A percentile compares a stretch with the other conserved stretches of the same genome.
These are phyloP conservation scores for Xylariaceae sp. DNA, from an alignment of 2,329 filamentous ascomycete species.

Conservation along the genomic window DNA sequence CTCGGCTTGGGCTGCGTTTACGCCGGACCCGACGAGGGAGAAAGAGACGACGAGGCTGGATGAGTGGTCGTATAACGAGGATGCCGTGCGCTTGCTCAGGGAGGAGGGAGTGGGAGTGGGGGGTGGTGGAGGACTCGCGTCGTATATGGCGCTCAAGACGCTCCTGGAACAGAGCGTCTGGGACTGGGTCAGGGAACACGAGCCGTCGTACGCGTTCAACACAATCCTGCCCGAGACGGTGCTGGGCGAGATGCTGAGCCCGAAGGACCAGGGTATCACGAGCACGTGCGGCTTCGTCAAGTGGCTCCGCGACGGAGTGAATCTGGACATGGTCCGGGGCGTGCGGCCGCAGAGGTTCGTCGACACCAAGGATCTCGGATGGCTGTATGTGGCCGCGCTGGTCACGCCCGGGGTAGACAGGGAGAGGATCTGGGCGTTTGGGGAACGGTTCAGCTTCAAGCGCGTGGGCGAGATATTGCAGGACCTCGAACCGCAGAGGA, in stretches of 20 bases:
- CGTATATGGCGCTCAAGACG: constrained; percentile 32
- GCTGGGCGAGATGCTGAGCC: constrained; percentile 27
- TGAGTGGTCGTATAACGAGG: constrained; percentile 29
- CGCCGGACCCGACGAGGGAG: constrained; percentile 24
- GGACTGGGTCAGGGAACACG: constrained; percentile 29
- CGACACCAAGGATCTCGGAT: constrained; percentile 27
- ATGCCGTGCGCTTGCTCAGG: constrained; percentile 2
- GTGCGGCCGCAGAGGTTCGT: constrained; percentile 29
- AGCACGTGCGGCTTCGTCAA: constrained; percentile 32
- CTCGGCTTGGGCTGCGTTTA: constrained; percentile 31
- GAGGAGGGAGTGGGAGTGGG: neutral
- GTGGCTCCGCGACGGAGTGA: constrained; percentile 26
- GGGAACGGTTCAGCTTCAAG: constrained; percentile 29
- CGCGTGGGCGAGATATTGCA: constrained; percentile 26
- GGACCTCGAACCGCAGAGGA: constrained; percentile 25
- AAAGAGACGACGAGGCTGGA: constrained; percentile 22
- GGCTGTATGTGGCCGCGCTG: constrained; percentile 31
- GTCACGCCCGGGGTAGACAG: constrained; percentile 24
- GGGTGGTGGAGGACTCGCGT: constrained; percentile 16
- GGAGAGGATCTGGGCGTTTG: constrained; percentile 30
- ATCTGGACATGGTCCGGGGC: constrained; percentile 17
- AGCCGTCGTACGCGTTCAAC: constrained; percentile 30
- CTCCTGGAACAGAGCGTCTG: constrained; percentile 29
- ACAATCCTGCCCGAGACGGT: constrained; percentile 29
- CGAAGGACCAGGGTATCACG: constrained; percentile 26